Evolutionary conservation across 176 grass and related monocot species (phyloP).

Genomic region (Phragmites australis): DNA sequence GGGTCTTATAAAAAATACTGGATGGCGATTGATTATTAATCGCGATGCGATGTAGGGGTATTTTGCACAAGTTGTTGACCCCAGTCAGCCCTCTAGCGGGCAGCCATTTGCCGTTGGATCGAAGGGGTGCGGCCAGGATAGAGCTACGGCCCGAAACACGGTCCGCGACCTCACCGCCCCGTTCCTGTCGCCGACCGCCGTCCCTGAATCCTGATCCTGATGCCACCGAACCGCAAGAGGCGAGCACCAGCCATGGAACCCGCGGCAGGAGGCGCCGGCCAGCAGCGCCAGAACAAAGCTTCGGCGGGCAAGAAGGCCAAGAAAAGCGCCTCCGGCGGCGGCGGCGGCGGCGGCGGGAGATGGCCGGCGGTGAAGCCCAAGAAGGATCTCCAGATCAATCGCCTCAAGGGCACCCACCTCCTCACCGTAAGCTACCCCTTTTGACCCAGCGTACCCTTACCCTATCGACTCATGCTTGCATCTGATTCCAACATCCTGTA

Average conservation of each 20-base stretch:
- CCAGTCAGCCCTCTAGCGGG: neutral
- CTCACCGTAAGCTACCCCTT: conserved; percentile 58
- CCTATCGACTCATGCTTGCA: neutral
- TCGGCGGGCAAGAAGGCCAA: conserved; percentile 49
- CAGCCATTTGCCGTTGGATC: neutral
- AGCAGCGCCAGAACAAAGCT: conserved; percentile 47
- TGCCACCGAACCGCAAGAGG: conserved; percentile 38
- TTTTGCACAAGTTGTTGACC: too few relatives aligned
- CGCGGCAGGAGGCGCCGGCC: conserved; percentile 11
- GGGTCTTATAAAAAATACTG: too few relatives aligned
- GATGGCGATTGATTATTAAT: too few relatives aligned
- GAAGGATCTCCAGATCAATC: conserved; percentile 76
- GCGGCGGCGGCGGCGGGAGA: conserved; percentile 38
- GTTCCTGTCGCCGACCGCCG: neutral
- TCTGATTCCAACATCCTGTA: neutral
- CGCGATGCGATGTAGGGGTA: too few relatives aligned
- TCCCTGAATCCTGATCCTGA: neutral
- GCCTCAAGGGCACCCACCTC: conserved; percentile 73
- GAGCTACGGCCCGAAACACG: neutral
- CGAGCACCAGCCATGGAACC: conserved; percentile 37
- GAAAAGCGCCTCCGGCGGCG: conserved; percentile 31
- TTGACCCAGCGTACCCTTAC: neutral
- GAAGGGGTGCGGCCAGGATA: neutral
- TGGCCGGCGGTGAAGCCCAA: conserved; percentile 83
- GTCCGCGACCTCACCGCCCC: neutral